Conservation (phyloP, 2,329 filamentous ascomycete species). For the Neurospora crassa region DNA sequence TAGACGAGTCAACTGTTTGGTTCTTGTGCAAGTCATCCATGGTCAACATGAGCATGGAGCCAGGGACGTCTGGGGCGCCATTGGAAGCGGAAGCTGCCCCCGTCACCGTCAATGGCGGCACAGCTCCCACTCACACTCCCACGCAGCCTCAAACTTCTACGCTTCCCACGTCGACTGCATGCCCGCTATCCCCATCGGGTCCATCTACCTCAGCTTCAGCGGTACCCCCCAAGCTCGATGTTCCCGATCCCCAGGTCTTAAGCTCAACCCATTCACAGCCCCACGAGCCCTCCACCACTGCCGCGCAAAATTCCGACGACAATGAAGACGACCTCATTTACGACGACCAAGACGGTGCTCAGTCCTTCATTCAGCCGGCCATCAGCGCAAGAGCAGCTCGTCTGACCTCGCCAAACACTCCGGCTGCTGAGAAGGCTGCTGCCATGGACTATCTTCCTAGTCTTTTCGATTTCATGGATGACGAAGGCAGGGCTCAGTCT, state of each 20-base stretch:
- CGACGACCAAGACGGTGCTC: constrained; percentile 44
- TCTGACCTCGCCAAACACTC: constrained; percentile 43
- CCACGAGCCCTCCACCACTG: background rate
- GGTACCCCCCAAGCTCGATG: background rate
- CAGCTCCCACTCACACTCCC: background rate
- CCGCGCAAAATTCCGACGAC: constrained; percentile 5
- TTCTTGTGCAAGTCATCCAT: background rate
- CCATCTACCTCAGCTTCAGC: background rate
- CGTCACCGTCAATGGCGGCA: background rate
- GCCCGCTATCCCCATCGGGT: background rate
- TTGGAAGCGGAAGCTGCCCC: background rate
- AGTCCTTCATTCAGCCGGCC: constrained; percentile 49
- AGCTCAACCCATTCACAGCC: background rate
- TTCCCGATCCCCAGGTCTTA: background rate
- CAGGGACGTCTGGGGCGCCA: background rate
- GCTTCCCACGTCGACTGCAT: background rate
- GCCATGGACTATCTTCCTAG: constrained; percentile 37
- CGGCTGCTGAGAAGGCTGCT: constrained; percentile 47
- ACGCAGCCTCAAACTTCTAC: background rate
- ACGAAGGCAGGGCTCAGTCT: background rate
- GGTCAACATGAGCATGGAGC: background rate
- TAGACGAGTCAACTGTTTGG: background rate
- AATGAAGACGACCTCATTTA: constrained; percentile 28
- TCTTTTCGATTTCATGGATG: constrained; percentile 23
- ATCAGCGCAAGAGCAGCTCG: constrained; percentile 48